These are phyloP conservation scores for Cyberlindnera suaveolens DNA, from an alignment of 805 yeast species.

Conservation along the genomic window DNA sequence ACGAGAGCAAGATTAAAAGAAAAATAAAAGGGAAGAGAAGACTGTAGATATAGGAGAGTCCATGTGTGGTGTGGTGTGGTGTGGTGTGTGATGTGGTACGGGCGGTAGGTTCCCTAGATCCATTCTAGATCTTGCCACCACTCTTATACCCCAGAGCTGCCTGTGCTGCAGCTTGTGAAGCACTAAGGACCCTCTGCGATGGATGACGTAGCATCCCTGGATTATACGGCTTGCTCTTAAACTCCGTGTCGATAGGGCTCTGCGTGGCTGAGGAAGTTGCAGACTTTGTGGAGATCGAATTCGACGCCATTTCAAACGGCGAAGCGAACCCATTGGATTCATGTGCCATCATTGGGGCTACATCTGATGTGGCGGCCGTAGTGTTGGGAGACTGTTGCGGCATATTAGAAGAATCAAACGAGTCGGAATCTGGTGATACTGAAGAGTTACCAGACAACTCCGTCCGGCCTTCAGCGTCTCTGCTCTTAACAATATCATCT, in stretches of 20 bases:
- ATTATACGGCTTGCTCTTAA: conserved; percentile 20
- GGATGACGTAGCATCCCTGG: conserved; percentile 17
- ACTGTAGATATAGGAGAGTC: too few species aligned
- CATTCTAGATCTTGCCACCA: conserved; percentile 2
- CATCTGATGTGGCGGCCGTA: conserved; percentile 36
- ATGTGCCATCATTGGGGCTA: conserved; percentile 19
- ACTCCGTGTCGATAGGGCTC: conserved; percentile 18
- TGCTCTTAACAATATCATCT: conserved; percentile 28
- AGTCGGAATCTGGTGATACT: conserved; percentile 23
- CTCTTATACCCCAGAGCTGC: conserved; percentile 10
- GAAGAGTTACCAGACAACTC: conserved; percentile 26
- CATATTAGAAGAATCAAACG: conserved; percentile 20
- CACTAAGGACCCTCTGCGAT: conserved; percentile 13
- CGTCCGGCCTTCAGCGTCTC: conserved; percentile 12
- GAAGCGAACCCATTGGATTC: conserved; percentile 50
- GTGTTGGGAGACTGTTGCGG: conserved; percentile 26
- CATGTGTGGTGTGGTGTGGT: neutral
- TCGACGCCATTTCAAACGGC: conserved; percentile 63
- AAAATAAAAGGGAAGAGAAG: too few species aligned
- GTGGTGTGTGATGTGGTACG: neutral
- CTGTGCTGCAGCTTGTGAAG: conserved; percentile 17
- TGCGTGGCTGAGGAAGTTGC: conserved; percentile 9
- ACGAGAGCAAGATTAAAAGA: too few species aligned
- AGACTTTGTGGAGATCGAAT: conserved; percentile 46
- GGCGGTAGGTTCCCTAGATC: neutral